Evolutionary conservation across 179 eudicot genomes (phyloP).

Genomic region (Camellia oleifera): DNA sequence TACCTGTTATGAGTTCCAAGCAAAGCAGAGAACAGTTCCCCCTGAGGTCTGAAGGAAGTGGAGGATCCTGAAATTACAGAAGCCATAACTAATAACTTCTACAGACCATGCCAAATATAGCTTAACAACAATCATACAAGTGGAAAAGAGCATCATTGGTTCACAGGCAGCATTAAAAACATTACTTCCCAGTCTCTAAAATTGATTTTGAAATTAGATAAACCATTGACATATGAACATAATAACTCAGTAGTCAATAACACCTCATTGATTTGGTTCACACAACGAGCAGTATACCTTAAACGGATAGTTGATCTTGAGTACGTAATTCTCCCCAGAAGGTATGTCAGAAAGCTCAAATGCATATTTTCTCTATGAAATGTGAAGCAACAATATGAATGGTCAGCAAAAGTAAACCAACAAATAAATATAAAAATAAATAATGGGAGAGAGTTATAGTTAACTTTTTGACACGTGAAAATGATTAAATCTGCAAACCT

Average conservation of each 20-base stretch:
- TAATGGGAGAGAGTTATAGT: background rate
- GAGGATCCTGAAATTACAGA: slow-evolving; percentile 59
- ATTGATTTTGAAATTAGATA: background rate
- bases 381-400: slow-evolving; percentile 10
- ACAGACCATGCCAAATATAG: background rate
- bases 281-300: slow-evolving; percentile 45
- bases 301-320: slow-evolving; percentile 84
- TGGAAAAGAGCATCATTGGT: background rate
- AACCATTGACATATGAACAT: background rate
- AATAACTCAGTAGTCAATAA: background rate
- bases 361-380: slow-evolving; percentile 81
- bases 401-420: background rate
- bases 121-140: background rate
- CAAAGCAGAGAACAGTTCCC: slow-evolving; percentile 67
- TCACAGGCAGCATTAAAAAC: background rate
- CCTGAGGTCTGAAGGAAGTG: slow-evolving; percentile 85
- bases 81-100: slow-evolving; percentile 7
- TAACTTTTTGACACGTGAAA: slow-evolving; percentile 1
- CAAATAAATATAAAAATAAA: background rate
- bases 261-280: slow-evolving; percentile 3
- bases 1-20: slow-evolving; percentile 92
- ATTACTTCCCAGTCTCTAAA: background rate
- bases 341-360: slow-evolving; percentile 90
- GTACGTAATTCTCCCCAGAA: slow-evolving; percentile 68
- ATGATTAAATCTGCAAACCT: slow-evolving; percentile 52